Conservation (phyloP, 23 red algal genomes). For the Gracilaria caudata region DNA sequence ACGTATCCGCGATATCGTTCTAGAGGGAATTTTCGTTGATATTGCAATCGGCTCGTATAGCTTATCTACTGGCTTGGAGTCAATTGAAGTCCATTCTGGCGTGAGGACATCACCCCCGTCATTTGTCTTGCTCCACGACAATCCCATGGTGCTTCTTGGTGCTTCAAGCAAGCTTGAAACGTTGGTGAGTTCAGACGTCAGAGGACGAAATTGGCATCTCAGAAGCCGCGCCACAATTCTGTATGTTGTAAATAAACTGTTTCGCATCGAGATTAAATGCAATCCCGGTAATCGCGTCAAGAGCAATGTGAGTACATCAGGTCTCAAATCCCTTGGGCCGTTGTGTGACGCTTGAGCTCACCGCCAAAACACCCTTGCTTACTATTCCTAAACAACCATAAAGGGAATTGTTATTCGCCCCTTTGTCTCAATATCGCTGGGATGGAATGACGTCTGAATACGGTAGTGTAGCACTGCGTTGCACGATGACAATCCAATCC, state of each 20-base stretch:
- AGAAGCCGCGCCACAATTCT: neutral
- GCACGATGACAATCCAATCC: no score
- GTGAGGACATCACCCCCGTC: neutral
- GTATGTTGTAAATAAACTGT: neutral
- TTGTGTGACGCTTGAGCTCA: no score
- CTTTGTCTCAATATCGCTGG: no score
- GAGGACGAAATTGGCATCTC: neutral
- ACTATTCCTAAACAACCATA: no score
- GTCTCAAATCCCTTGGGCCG: no score
- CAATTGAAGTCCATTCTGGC: conserved; percentile 37
- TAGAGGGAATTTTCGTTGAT: conserved; percentile 6
- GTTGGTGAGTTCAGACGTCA: neutral
- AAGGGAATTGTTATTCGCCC: no score
- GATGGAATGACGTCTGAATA: no score
- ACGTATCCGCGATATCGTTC: neutral
- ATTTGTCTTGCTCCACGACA: neutral
- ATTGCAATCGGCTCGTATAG: conserved; percentile 19
- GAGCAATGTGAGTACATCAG: neutral
- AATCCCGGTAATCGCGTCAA: neutral
- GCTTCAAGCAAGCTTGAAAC: neutral
- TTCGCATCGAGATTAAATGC: neutral
- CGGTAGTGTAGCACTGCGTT: no score
- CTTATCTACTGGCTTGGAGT: conserved; percentile 17
- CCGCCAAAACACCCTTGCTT: no score
- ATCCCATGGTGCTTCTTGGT: neutral